A percentile compares a stretch with the other conserved stretches of the same genome.
Evolutionary conservation across 2,329 filamentous ascomycete species (phyloP).

Genomic region (Fusarium heterosporum): DNA sequence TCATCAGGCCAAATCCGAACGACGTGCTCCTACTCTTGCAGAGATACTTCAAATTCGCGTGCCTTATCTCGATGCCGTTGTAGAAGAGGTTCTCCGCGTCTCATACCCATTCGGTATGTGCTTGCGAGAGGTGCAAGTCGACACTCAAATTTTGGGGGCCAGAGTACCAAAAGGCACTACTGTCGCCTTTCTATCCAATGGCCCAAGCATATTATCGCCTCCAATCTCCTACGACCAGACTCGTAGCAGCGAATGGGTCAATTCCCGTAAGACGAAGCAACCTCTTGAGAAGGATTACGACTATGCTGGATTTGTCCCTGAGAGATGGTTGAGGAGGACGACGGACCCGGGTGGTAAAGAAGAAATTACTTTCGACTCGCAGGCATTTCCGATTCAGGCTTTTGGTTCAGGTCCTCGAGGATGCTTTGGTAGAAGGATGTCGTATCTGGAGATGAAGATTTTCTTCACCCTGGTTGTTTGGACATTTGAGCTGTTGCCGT

Average conservation of each 20-base stretch:
- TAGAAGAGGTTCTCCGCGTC: constrained; percentile 25
- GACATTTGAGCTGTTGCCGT: constrained; percentile 41
- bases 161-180: constrained; percentile 31
- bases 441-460: constrained; percentile 47
- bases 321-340: constrained; percentile 24
- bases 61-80: constrained; percentile 24
- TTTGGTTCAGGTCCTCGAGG: constrained; percentile 53
- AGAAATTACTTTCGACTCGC: constrained; percentile 44
- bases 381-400: constrained; percentile 48
- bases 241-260: constrained; percentile 20
- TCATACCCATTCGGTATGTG: constrained; percentile 21
- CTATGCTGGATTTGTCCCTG: constrained; percentile 16
- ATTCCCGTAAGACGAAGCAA: background rate
- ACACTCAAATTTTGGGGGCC: constrained; percentile 24
- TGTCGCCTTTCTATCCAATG: constrained; percentile 25
- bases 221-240: constrained; percentile 11
- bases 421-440: constrained; percentile 53
- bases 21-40: constrained; percentile 5
- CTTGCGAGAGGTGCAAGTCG: constrained; percentile 14
- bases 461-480: constrained; percentile 47
- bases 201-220: constrained; percentile 15
- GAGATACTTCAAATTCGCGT: constrained; percentile 29
- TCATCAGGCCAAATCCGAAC: background rate
- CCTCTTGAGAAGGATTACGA: background rate
- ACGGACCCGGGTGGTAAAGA: background rate